Conservation (phyloP, 495 filamentous ascomycete species). For the Aspergillus hancockii region DNA sequence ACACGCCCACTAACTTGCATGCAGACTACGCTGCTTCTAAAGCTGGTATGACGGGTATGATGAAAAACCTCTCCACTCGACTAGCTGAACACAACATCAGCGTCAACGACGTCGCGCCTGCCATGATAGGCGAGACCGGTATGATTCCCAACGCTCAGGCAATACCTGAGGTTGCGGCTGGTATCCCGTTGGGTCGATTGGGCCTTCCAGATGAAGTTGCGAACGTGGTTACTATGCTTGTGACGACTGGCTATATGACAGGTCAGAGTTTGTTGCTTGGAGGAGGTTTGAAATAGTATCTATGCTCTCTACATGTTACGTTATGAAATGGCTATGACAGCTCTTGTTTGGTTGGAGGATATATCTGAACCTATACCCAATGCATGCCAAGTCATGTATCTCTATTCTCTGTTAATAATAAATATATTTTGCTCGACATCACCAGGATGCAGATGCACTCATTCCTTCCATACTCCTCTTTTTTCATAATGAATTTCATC, state of each 20-base stretch:
- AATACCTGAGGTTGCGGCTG: conserved; percentile 52
- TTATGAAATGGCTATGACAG: background rate
- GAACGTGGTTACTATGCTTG: conserved; percentile 67
- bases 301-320: background rate
- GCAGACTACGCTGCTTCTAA: conserved; percentile 67
- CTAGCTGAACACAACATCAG: conserved; percentile 66
- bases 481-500: background rate
- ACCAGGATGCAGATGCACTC: background rate
- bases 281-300: conserved; percentile 54
- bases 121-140: conserved; percentile 69
- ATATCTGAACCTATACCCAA: background rate
- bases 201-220: conserved; percentile 69
- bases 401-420: background rate
- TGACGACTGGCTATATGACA: conserved; percentile 70
- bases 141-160: conserved; percentile 62
- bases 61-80: conserved; percentile 64
- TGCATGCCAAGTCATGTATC: background rate
- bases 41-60: conserved; percentile 64
- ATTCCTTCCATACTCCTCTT: background rate
- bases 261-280: conserved; percentile 59
- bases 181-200: conserved; percentile 62
- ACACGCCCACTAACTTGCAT: background rate
- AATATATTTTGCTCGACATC: background rate
- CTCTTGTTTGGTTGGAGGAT: background rate
- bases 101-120: conserved; percentile 74